Conservation (phyloP, 768 basidiomycete species). For the Lactarius sp. region DNA sequence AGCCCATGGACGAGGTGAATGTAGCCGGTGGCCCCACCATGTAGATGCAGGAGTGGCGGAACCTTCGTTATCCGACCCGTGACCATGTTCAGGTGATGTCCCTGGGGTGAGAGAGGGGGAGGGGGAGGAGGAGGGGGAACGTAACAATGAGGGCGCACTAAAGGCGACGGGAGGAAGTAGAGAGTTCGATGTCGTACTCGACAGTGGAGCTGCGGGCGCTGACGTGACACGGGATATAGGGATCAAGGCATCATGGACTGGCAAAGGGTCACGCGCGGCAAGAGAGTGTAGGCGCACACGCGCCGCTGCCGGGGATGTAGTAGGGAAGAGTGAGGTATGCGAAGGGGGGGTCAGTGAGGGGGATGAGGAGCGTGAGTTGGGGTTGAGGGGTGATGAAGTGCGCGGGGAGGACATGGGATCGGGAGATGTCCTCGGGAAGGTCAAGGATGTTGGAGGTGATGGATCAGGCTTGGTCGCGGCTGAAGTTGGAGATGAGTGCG, state of each 20-base stretch:
- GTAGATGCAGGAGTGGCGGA: conserved; percentile 16
- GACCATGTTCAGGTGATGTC: conserved; percentile 8
- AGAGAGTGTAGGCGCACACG: conserved; percentile 1
- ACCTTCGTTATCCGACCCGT: conserved; percentile 14
- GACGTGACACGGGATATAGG: conserved; percentile 18
- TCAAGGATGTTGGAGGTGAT: neutral
- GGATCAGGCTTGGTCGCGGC: neutral
- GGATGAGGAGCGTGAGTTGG: conserved; percentile 6
- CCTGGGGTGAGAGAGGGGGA: conserved; percentile 10
- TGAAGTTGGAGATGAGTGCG: neutral
- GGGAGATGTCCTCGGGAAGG: neutral
- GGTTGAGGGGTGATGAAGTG: conserved; percentile 16
- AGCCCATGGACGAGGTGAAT: conserved; percentile 29
- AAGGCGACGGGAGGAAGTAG: conserved; percentile 20
- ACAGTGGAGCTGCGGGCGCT: conserved; percentile 2
- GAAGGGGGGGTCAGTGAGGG: conserved; percentile 2
- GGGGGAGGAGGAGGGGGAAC: conserved; percentile 24
- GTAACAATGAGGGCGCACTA: neutral
- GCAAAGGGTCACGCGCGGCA: neutral
- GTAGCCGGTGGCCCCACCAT: conserved; percentile 28
- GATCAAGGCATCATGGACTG: neutral
- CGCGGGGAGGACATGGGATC: conserved; percentile 1
- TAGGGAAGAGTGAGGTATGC: conserved; percentile 6
- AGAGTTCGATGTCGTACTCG: neutral
- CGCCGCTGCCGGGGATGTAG: neutral